Percentiles rank a stretch among this genome's conserved stretches.
Evolutionary conservation across 495 filamentous ascomycete species (phyloP).

Genomic region (Hypomontagnella submonticulosa): DNA sequence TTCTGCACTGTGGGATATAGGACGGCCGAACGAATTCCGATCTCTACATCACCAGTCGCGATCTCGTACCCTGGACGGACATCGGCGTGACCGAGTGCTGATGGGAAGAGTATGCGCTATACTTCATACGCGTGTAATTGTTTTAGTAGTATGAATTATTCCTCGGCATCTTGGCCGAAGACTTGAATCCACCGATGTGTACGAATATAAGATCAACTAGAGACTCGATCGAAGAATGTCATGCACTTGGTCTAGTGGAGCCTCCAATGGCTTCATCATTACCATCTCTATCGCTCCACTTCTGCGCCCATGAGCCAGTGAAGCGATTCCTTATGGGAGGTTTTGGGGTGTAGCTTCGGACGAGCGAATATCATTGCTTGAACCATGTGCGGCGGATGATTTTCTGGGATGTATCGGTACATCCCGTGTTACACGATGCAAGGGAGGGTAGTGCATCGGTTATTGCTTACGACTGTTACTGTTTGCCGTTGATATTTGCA

Average conservation of each 20-base stretch:
- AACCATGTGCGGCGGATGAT: background rate
- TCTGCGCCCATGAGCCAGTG: background rate
- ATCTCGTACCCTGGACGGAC: background rate
- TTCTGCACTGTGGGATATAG: background rate
- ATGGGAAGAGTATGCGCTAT: slow-evolving; percentile 8
- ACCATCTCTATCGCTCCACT: background rate
- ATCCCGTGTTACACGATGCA: background rate
- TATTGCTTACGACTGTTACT: slow-evolving; percentile 7
- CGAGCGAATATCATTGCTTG: background rate
- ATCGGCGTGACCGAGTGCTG: background rate
- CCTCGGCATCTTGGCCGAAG: background rate
- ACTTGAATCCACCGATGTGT: slow-evolving; percentile 12
- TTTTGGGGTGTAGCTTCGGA: background rate
- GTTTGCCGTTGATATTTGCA: background rate
- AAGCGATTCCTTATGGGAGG: background rate
- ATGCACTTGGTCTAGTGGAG: slow-evolving; percentile 44
- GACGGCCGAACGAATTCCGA: background rate
- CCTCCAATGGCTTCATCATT: slow-evolving; percentile 40
- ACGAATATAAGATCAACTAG: slow-evolving; percentile 28
- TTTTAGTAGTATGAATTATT: slow-evolving; percentile 2
- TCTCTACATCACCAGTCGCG: background rate
- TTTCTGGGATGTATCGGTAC: background rate
- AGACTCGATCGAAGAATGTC: slow-evolving; percentile 16
- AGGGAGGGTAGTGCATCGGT: background rate
- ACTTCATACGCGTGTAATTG: background rate